A percentile compares a stretch with the other conserved stretches of the same genome.
These are phyloP conservation scores for Lolium perenne DNA, from an alignment of 176 grass and related monocot species.

Conservation along the genomic window DNA sequence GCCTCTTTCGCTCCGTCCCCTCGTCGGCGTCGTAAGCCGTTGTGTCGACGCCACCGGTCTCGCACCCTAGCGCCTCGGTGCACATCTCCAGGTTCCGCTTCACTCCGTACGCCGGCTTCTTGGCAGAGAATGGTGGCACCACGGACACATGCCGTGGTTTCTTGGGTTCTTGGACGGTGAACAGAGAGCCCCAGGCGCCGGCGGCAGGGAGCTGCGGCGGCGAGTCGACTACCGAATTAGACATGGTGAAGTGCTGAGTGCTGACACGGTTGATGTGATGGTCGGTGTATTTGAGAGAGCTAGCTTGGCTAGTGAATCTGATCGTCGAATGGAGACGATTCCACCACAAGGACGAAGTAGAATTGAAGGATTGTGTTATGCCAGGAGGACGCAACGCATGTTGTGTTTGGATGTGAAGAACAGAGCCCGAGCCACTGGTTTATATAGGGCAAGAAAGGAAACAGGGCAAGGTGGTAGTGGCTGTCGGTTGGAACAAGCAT, in stretches of 20 bases:
- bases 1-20: conserved; percentile 34
- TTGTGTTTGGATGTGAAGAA: conserved; percentile 35
- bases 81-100: conserved; percentile 67
- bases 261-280: conserved; percentile 1
- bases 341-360: neutral
- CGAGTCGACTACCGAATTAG: conserved; percentile 40
- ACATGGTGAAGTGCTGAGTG: conserved; percentile 31
- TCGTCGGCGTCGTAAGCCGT: conserved; percentile 22
- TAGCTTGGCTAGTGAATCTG: neutral
- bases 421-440: neutral
- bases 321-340: neutral
- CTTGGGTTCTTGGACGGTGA: neutral
- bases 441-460: conserved; percentile 46
- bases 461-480: neutral
- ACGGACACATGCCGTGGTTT: neutral
- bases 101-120: conserved; percentile 39
- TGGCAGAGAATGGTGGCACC: neutral
- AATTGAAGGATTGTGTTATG: neutral
- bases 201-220: conserved; percentile 27
- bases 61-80: conserved; percentile 84
- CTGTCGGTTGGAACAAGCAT: neutral
- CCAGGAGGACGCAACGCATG: neutral
- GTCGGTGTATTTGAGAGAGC: conserved; percentile 14
- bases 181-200: conserved; percentile 33
- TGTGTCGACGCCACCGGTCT: conserved; percentile 65